A percentile compares a stretch with the other conserved stretches of the same genome.
Evolutionary conservation across 2,329 filamentous ascomycete genomes (phyloP).

Genomic region (Xylaria polymorpha): DNA sequence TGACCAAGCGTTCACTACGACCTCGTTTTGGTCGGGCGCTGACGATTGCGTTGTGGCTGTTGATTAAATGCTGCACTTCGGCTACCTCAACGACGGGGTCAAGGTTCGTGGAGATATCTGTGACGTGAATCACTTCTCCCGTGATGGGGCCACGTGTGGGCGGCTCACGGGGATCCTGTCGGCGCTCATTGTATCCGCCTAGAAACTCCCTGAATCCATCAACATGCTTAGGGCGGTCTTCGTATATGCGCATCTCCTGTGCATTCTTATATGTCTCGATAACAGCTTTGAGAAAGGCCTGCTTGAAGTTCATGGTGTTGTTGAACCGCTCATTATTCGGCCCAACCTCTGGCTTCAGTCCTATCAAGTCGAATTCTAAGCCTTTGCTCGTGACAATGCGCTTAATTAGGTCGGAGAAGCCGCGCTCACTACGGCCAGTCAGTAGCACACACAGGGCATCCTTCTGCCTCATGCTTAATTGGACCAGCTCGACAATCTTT

Average conservation of each 20-base stretch:
- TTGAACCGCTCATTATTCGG: conserved; percentile 82
- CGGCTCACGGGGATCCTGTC: conserved; percentile 60
- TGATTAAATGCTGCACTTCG: conserved; percentile 83
- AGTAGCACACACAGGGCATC: conserved; percentile 87
- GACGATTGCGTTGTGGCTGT: conserved; percentile 79
- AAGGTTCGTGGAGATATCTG: conserved; percentile 73
- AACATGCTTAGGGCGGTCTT: conserved; percentile 74
- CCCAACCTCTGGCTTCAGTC: conserved; percentile 85
- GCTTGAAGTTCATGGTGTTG: conserved; percentile 93
- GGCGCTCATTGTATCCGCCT: conserved; percentile 75
- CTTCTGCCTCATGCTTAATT: conserved; percentile 83
- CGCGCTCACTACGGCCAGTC: conserved; percentile 83
- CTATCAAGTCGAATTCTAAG: conserved; percentile 88
- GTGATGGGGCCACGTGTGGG: conserved; percentile 72
- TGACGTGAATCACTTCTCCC: conserved; percentile 87
- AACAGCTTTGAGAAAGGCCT: conserved; percentile 81
- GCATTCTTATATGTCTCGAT: conserved; percentile 87
- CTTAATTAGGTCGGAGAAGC: conserved; percentile 82
- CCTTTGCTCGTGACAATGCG: conserved; percentile 82
- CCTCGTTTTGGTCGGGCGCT: conserved; percentile 52
- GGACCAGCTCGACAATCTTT: conserved; percentile 82
- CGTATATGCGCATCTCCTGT: conserved; percentile 82
- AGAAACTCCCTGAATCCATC: conserved; percentile 90
- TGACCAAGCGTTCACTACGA: conserved; percentile 65
- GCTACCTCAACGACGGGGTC: conserved; percentile 51